Evolutionary conservation across 2,329 filamentous ascomycete species (phyloP).

Genomic region (Colletotrichum theobromicola): DNA sequence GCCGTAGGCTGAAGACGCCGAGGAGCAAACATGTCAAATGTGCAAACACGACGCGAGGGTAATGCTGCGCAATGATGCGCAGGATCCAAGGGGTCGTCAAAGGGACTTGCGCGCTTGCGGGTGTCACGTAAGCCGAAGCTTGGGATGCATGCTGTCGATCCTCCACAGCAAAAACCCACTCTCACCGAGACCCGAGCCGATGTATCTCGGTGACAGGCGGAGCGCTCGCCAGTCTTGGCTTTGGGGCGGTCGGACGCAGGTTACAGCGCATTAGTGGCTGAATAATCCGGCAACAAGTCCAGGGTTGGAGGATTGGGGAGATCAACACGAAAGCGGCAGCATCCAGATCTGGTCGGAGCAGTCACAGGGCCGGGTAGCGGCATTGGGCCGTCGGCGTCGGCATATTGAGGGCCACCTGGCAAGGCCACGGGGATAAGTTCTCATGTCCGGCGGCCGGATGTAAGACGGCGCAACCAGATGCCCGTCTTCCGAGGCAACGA

Average conservation of each 20-base stretch:
- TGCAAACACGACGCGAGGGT: neutral
- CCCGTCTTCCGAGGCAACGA: slow-evolving; percentile 3
- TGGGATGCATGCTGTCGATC: slow-evolving; percentile 16
- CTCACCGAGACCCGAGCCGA: slow-evolving; percentile 17
- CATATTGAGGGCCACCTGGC: neutral
- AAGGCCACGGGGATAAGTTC: neutral
- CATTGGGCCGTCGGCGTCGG: neutral
- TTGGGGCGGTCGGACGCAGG: neutral
- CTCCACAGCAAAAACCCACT: slow-evolving; percentile 12
- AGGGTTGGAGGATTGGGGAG: neutral
- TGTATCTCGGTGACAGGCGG: slow-evolving; percentile 14
- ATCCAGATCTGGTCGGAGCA: neutral
- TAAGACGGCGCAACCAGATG: slow-evolving; percentile 14
- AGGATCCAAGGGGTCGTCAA: neutral
- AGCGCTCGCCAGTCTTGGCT: neutral
- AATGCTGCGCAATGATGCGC: neutral
- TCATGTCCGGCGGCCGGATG: neutral
- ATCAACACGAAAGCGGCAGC: too few relatives aligned
- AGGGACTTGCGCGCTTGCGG: neutral
- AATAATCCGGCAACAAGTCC: neutral
- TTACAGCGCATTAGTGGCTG: slow-evolving; percentile 14
- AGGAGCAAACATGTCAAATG: neutral
- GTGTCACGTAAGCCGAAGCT: neutral
- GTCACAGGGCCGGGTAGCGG: neutral
- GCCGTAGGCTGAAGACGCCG: neutral